Evolutionary conservation across 2,329 filamentous ascomycete species (phyloP), one percentile per base, ranked within the genome.

Genomic region (Hortaea werneckii): DNA sequence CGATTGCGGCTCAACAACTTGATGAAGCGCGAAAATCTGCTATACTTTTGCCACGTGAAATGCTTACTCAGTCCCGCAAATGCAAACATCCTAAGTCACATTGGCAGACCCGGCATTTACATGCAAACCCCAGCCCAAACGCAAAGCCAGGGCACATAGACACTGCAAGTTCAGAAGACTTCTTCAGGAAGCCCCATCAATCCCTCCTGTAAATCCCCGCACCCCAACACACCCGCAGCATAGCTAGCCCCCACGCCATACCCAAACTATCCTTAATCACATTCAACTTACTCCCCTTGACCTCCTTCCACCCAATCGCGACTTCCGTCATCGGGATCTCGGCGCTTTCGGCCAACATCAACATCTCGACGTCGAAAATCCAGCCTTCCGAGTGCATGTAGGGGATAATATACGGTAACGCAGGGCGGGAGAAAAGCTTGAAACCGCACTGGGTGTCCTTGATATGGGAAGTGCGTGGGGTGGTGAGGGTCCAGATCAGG

Each of bases 351-450:
- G 92, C 90, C 42, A 98, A 77, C 87, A 98, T 95, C 50, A 98
- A 77, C 88, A 98, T 95, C 72, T 98, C 92, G 49, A 98, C 94
- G 67, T 98, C 92, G 67, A 98, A 98, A 68, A 98, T 98, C 92
- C 92, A 98, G 62, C 92, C 90, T 72, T 98, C 92, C 54, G 84
- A 84, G 68, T 96, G 90, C 90, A 98, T 96, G 67, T 95, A 94
- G 0, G 92, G 90, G 37, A 98, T 76, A 54, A 98, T 94, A 62
- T 94, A 86, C 0, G 90, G 88, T 29, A 96, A 74, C 0, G 88
- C 76, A 10, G 82, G 75, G 34, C 92, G 81, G 11, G 87, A 87
- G 67, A 98, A 96, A 38, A 98, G 80, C 72, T 98, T 98, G 76
- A 98, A 98, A 50, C 92, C 92, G 67, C 92, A 98, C 66, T 98